Base-by-base conservation (phyloP, 2,329 filamentous ascomycete genomes). In the Hawksworthiomyces lignivorus region DNA sequence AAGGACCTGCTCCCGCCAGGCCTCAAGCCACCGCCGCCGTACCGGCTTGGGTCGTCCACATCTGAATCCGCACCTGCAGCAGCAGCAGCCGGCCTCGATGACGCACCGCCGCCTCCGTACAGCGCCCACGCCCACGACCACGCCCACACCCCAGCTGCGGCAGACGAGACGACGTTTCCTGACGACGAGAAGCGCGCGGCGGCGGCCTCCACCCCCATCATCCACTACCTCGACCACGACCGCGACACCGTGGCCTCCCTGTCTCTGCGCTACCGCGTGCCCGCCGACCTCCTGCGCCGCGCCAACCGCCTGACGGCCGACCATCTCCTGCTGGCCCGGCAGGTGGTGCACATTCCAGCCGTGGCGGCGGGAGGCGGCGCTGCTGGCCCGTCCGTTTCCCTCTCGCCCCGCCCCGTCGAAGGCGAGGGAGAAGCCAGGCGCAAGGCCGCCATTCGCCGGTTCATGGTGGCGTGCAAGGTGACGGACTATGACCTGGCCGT, bases 381-480 rank as follows among this genome's bases (percentile, higher is more conserved):
- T 2, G 14, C 18, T 15, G 19, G 29, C 4, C 18, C 32, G 1
- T 24, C 35, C 4, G 38, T 43, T 1, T 52, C 50, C 18, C 63
- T 88, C 19, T 85, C 80, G 34, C 83, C 84, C 1, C 67, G 73
- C 21, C 84, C 85, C 0, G 53, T 85, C n/a, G 82, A 84, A 41
- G 78, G 81, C 36, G 84, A 87, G 55, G 82, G 84, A 34, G 84
- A 87, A 54, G 81, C 85, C 61, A 66, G 73, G 37, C 72, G 79
- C 48, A 89, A 86, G 62, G 70, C 66, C 15, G 81, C 80, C 55
- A 71, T 90, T 26, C 70, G 86, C 31, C 75, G 82, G 47, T 90
- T 82, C 69, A 89, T 89, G 85, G 78, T 87, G 3, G 70, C 72
- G 1, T 86, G 81, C 62, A 90, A 90, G 57, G 82, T 86, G 21